Evolutionary conservation across 1,284 basidiomycete genomes (phyloP), one percentile per base, ranked within the genome.

Genomic region (Caloboletus firmus): DNA sequence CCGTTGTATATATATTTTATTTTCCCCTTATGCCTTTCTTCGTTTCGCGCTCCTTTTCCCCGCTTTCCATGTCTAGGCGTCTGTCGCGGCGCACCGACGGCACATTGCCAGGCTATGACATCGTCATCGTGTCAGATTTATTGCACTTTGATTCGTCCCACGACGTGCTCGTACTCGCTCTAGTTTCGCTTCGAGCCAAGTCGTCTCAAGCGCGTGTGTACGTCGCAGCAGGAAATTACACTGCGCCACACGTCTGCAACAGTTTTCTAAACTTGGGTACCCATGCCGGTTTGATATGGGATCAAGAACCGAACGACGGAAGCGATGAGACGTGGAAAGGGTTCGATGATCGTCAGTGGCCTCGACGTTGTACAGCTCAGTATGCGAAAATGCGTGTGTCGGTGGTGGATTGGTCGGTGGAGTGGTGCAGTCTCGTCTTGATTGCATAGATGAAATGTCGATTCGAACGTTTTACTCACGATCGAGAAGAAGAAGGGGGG

Each of bases 121-220:
- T 80, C 30, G 73, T 88, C 45, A 77, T 89, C 56, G 75, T 88
- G 49, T 89, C 84, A 4, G 85, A 89, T 69, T 74, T 90, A 13
- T 76, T 89, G 20, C 84, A 87, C 66, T 88, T 89, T 62, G 73
- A 82, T 63, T 63, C 64, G 51, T 85, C 82, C 37, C 87, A 89
- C 65, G 75, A 74, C 55, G 77, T 68, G n/a, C 76, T 87, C 39
- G 62, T 88, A 32, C 59, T 67, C 8, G 83, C 85, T 3, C 67
- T 84, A 13, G 61, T 60, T 0, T 62, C 69, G 20, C 76, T 88
- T 28, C 78, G 89, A 9, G 67, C 72, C n/a, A 75, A 69, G 40
- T 64, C 69, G 1, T 44, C 69, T 5, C 56, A 67, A 6, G 76
- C 83, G 5, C 71, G 79, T 22, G 75, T 79, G 0, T 84, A 86